Conservation (phyloP, 1,284 basidiomycete species). For the Rhizoctonia solani region DNA sequence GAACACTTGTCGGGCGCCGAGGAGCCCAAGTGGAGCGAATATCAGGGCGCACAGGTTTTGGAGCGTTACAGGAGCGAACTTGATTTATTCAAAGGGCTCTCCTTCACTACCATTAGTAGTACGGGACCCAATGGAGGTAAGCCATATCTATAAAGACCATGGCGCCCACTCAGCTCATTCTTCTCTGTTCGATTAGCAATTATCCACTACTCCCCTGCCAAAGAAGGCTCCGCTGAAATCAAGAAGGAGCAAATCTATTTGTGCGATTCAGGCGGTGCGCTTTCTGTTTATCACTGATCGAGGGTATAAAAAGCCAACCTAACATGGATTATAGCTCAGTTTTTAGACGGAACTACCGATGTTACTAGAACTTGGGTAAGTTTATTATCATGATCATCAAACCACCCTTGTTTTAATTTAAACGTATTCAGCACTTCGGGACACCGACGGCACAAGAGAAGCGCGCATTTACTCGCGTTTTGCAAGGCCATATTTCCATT, state of each 20-base stretch:
- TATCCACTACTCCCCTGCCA: conserved; percentile 89
- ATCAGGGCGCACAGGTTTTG: conserved; percentile 77
- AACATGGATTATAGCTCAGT: conserved; percentile 65
- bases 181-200: conserved; percentile 60
- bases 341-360: conserved; percentile 92
- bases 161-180: conserved; percentile 9
- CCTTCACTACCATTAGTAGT: conserved; percentile 92
- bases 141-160: not conserved
- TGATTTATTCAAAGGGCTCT: conserved; percentile 81
- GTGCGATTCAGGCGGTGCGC: conserved; percentile 87
- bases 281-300: not conserved
- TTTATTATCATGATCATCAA: not conserved
- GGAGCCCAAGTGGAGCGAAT: conserved; percentile 75
- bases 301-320: not conserved
- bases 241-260: conserved; percentile 84
- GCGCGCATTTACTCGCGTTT: conserved; percentile 87
- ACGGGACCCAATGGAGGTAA: conserved; percentile 84
- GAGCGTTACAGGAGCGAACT: conserved; percentile 80
- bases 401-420: not conserved
- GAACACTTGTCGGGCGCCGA: conserved; percentile 62
- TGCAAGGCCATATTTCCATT: conserved; percentile 95
- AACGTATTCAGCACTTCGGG: conserved; percentile 78
- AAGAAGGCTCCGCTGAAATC: conserved; percentile 74
- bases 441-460: conserved; percentile 81
- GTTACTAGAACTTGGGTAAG: conserved; percentile 85